Conservation (phyloP, 1,284 basidiomycete genomes). For the Exobasidium cylindrosporum region DNA sequence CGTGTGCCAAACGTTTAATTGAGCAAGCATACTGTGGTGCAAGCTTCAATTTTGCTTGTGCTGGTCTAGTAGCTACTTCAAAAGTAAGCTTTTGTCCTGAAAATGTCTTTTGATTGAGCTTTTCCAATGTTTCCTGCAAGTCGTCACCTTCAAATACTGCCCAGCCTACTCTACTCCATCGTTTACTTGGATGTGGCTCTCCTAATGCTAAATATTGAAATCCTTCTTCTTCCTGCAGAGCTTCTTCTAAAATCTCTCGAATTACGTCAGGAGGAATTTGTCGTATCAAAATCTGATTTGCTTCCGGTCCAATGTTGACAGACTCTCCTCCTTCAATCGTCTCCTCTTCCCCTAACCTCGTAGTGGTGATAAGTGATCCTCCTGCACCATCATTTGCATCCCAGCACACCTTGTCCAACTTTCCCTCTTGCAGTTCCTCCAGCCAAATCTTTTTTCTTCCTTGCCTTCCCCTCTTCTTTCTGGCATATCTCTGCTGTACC, state of each 20-base stretch:
- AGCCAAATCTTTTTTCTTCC: constrained; percentile 44
- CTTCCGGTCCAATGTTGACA: constrained; percentile 33
- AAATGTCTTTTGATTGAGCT: constrained; percentile 34
- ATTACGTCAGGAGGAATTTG: constrained; percentile 35
- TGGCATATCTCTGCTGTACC: constrained; percentile 21
- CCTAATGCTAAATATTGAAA: constrained; percentile 47
- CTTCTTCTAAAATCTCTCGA: constrained; percentile 30
- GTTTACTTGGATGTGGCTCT: constrained; percentile 42
- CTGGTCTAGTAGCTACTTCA: constrained; percentile 35
- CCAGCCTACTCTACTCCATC: constrained; percentile 44
- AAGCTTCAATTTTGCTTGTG: constrained; percentile 36
- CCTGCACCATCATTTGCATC: constrained; percentile 21
- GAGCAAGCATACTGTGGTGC: constrained; percentile 41
- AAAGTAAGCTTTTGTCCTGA: constrained; percentile 39
- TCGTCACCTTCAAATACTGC: constrained; percentile 45
- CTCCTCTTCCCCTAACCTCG: constrained; percentile 5
- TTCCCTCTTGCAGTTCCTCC: constrained; percentile 33
- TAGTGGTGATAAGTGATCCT: not conserved
- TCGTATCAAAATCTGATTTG: constrained; percentile 41
- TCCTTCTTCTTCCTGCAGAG: constrained; percentile 22
- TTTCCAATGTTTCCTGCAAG: constrained; percentile 22
- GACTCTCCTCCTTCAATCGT: constrained; percentile 16
- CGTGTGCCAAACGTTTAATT: constrained; percentile 33
- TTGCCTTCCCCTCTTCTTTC: constrained; percentile 32
- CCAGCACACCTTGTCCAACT: constrained; percentile 38